Evolutionary conservation across 129 eudicot species (phyloP).

Genomic region (Sambucus nigra): DNA sequence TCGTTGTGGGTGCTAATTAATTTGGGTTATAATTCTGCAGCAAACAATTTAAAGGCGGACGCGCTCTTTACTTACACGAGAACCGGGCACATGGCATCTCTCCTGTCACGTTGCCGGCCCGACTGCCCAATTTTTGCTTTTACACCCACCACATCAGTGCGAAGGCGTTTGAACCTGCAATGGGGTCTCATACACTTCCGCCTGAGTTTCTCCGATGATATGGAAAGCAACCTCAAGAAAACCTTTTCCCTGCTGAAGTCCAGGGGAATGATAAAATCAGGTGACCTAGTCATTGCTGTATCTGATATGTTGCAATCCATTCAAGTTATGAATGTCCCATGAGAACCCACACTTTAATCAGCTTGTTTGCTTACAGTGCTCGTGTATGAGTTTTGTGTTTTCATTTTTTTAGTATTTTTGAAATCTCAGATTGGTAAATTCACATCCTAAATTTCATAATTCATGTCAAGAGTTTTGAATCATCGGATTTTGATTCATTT

Average conservation of each 20-base stretch:
- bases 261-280: constrained; percentile 81
- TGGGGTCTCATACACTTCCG: constrained; percentile 85
- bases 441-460: too few relatives aligned
- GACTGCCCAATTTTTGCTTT: constrained; percentile 93
- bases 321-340: constrained; percentile 93
- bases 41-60: constrained; percentile 82
- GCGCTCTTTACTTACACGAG: constrained; percentile 77
- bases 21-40: constrained; percentile 20
- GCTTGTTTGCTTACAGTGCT: too few relatives aligned
- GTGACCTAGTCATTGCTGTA: constrained; percentile 81
- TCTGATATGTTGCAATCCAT: constrained; percentile 94
- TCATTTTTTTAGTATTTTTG: background rate
- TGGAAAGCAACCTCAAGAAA: constrained; percentile 88
- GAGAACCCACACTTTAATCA: constrained; percentile 14
- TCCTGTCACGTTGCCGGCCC: constrained; percentile 81
- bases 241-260: constrained; percentile 74
- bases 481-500: too few relatives aligned
- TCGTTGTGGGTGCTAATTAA: background rate
- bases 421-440: too few relatives aligned
- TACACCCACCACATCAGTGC: constrained; percentile 54
- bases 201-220: constrained; percentile 69
- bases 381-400: too few relatives aligned
- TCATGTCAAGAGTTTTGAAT: too few relatives aligned
- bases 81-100: constrained; percentile 77
- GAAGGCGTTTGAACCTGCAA: constrained; percentile 71